phyloP scores from a whole-genome alignment of 192 early-diverging fungal genomes.

The Dispira parvispora region DNA sequence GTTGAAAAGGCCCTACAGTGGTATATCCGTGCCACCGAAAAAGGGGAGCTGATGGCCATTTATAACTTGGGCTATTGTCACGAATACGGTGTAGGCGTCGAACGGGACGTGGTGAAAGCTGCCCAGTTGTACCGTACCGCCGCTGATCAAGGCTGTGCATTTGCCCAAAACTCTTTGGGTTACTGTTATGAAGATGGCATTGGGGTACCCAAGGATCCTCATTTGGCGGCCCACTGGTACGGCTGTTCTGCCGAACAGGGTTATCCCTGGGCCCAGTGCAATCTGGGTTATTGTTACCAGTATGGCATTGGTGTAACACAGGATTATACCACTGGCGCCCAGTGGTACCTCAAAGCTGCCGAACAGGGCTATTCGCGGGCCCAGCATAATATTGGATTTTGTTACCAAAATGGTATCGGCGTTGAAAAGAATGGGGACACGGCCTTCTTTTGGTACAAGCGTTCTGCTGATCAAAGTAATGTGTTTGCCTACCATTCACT shows the following conservation, averaged over 20 bases:
- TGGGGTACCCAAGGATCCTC: slow-evolving; percentile 36
- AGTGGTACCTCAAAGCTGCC: slow-evolving; percentile 32
- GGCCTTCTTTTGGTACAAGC: slow-evolving; percentile 17
- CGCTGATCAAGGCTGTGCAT: slow-evolving; percentile 47
- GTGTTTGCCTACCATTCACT: slow-evolving; percentile 27
- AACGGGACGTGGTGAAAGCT: slow-evolving; percentile 30
- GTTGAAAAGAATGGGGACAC: slow-evolving; percentile 22
- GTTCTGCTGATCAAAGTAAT: slow-evolving; percentile 11
- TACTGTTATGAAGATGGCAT: slow-evolving; percentile 54
- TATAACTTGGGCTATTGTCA: slow-evolving; percentile 60
- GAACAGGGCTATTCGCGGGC: slow-evolving; percentile 33
- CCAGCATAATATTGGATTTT: slow-evolving; percentile 37
- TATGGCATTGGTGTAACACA: slow-evolving; percentile 32
- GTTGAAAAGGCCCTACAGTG: slow-evolving; percentile 41
- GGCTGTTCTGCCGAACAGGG: slow-evolving; percentile 34
- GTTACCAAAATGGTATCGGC: slow-evolving; percentile 43
- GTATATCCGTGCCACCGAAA: slow-evolving; percentile 37
- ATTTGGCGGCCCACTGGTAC: slow-evolving; percentile 55
- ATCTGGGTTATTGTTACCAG: slow-evolving; percentile 47
- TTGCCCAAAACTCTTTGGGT: slow-evolving; percentile 61
- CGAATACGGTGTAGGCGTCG: slow-evolving; percentile 51
- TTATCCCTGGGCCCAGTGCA: slow-evolving; percentile 51
- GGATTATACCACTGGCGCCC: slow-evolving; percentile 27
- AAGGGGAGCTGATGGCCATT: slow-evolving; percentile 50
- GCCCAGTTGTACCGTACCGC: slow-evolving; percentile 37